Evolutionary conservation across 208 protist species (phyloP).

Genomic region (Trypanosoma rangeli): DNA sequence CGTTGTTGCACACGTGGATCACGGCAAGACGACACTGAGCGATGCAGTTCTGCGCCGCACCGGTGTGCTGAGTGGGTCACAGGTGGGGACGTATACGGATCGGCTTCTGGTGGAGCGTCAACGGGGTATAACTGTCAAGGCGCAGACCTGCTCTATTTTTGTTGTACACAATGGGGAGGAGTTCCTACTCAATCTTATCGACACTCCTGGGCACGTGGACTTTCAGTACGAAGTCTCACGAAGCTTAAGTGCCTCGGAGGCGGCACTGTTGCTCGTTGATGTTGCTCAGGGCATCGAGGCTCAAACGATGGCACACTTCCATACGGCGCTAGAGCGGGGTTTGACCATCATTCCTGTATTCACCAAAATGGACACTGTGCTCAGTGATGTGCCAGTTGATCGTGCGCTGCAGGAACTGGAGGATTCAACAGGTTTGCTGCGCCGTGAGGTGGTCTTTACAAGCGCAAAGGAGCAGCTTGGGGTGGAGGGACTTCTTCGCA

Average conservation of each 20-base stretch:
- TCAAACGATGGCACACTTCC: conserved; percentile 97
- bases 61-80: conserved; percentile 59
- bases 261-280: conserved; percentile 92
- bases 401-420: conserved; percentile 80
- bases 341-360: conserved; percentile 87
- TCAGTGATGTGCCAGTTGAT: conserved; percentile 71
- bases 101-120: conserved; percentile 95
- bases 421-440: conserved; percentile 83
- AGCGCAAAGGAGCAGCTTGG: conserved; percentile 92
- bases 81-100: conserved; percentile 88
- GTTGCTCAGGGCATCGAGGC: conserved; percentile 93
- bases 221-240: conserved; percentile 98
- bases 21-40: conserved; percentile 93
- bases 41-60: conserved; percentile 86
- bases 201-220: conserved; percentile 97
- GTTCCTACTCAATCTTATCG: conserved; percentile 97
- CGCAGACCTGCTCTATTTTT: conserved; percentile 93
- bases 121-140: conserved; percentile 96
- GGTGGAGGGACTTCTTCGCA: conserved; percentile 83
- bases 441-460: conserved; percentile 84
- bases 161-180: conserved; percentile 37
- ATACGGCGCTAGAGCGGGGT: conserved; percentile 89
- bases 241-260: conserved; percentile 92
- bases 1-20: conserved; percentile 92
- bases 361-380: conserved; percentile 89